Percentiles rank a stretch among this genome's conserved stretches.
These are phyloP conservation scores for Komagataella phaffii DNA, from an alignment of 805 yeast species.

Conservation along the genomic window DNA sequence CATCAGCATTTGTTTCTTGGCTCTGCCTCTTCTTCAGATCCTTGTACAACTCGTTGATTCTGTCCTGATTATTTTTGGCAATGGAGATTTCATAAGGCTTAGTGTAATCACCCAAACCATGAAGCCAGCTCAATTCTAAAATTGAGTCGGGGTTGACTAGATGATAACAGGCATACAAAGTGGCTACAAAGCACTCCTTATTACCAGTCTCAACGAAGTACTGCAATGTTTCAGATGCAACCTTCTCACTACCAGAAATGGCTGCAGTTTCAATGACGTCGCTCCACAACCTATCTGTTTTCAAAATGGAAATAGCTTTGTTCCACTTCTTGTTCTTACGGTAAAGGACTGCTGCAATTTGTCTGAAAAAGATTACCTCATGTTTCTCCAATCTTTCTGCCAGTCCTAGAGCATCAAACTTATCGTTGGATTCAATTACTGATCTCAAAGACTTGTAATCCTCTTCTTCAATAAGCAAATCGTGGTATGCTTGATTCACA, in stretches of 20 bases:
- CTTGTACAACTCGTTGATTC: slow-evolving; percentile 47
- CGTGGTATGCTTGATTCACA: slow-evolving; percentile 93
- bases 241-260: slow-evolving; percentile 59
- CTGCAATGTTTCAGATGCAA: slow-evolving; percentile 77
- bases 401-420: slow-evolving; percentile 83
- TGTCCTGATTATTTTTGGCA: slow-evolving; percentile 64
- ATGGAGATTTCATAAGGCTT: slow-evolving; percentile 87
- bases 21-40: slow-evolving; percentile 63
- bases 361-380: slow-evolving; percentile 83
- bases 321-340: slow-evolving; percentile 89
- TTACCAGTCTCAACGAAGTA: slow-evolving; percentile 96
- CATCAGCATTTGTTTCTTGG: slow-evolving; percentile 35
- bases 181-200: slow-evolving; percentile 87
- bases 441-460: slow-evolving; percentile 83
- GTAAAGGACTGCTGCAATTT: slow-evolving; percentile 88
- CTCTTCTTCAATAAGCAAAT: slow-evolving; percentile 88
- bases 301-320: slow-evolving; percentile 78
- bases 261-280: slow-evolving; percentile 92
- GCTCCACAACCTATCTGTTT: slow-evolving; percentile 87
- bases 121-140: slow-evolving; percentile 83
- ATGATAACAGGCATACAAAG: slow-evolving; percentile 76
- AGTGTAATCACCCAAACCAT: slow-evolving; percentile 67
- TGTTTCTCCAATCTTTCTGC: slow-evolving; percentile 92
- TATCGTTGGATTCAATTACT: slow-evolving; percentile 79
- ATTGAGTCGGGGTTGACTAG: slow-evolving; percentile 73